phyloP scores from a whole-genome alignment of 129 eudicot genomes.

The Heracleum sosnowskyi region DNA sequence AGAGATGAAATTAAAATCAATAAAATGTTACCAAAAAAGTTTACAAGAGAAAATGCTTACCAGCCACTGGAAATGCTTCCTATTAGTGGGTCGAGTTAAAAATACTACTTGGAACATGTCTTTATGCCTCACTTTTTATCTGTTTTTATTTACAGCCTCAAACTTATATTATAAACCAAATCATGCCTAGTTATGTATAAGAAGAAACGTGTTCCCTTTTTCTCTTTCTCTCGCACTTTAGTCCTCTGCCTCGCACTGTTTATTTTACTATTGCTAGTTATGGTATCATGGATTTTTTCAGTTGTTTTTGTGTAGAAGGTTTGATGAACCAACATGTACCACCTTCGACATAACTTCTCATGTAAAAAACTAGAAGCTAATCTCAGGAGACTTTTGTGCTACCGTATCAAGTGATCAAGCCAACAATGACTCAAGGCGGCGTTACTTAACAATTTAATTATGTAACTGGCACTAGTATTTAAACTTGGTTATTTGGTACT shows the following conservation, averaged over 20 bases:
- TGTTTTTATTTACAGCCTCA: neutral
- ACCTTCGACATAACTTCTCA: too few relatives aligned
- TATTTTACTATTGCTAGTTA: too few relatives aligned
- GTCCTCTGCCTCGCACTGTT: neutral
- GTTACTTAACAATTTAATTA: too few relatives aligned
- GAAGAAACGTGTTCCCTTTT: neutral
- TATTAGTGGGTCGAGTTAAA: conserved; percentile 93
- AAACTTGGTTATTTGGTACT: too few relatives aligned
- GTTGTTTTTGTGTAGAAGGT: too few relatives aligned
- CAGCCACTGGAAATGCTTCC: conserved; percentile 84
- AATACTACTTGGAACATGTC: conserved; percentile 87
- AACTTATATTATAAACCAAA: neutral
- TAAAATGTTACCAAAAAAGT: conserved; percentile 79
- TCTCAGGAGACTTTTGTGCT: too few relatives aligned
- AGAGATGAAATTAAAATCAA: conserved; percentile 86
- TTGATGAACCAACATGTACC: too few relatives aligned
- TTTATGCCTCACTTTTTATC: neutral
- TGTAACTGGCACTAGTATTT: too few relatives aligned
- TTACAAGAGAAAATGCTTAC: conserved; percentile 53
- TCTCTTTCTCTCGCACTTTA: neutral
- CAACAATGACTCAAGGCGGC: too few relatives aligned
- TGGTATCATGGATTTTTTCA: too few relatives aligned
- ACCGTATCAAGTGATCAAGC: too few relatives aligned
- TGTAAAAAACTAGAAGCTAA: too few relatives aligned
- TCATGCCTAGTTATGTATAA: neutral